Evolutionary conservation across 2,329 filamentous ascomycete species (phyloP).

Genomic region (Neonectria hederae): DNA sequence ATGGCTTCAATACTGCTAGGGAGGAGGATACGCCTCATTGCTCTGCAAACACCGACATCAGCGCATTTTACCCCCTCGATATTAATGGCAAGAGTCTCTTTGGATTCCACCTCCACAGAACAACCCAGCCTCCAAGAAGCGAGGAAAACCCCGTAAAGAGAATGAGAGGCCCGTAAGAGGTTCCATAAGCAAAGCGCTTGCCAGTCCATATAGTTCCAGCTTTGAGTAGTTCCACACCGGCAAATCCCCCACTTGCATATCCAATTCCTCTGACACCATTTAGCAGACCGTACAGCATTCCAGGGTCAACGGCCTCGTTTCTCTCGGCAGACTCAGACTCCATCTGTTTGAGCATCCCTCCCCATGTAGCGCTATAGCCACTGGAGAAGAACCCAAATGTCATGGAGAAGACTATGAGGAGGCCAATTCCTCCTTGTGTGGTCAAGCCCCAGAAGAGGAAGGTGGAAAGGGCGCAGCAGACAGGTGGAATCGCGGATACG

Average conservation of each 20-base stretch:
- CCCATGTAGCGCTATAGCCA: slow-evolving; percentile 33
- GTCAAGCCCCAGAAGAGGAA: slow-evolving; percentile 31
- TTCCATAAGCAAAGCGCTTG: not conserved
- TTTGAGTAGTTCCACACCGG: slow-evolving; percentile 24
- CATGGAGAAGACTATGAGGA: slow-evolving; percentile 25
- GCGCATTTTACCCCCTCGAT: not conserved
- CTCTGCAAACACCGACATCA: not conserved
- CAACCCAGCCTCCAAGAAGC: not conserved
- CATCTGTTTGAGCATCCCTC: slow-evolving; percentile 28
- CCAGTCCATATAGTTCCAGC: slow-evolving; percentile 6
- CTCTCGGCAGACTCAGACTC: slow-evolving; percentile 20
- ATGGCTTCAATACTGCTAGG: too few species aligned
- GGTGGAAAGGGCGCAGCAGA: slow-evolving; percentile 21
- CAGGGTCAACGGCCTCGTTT: slow-evolving; percentile 29
- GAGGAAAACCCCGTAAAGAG: not conserved
- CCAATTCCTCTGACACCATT: slow-evolving; percentile 29
- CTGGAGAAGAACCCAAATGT: slow-evolving; percentile 33
- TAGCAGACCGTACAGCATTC: slow-evolving; percentile 27
- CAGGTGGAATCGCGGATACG: slow-evolving; percentile 9
- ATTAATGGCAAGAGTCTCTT: not conserved
- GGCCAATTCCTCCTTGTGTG: slow-evolving; percentile 16
- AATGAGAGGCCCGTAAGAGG: not conserved
- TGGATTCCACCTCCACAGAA: not conserved
- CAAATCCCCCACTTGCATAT: slow-evolving; percentile 26
- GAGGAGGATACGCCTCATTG: too few species aligned